These are phyloP conservation scores for Parasarocladium wereldwijsianum DNA, from an alignment of 2,329 filamentous ascomycete genomes.

Conservation along the genomic window DNA sequence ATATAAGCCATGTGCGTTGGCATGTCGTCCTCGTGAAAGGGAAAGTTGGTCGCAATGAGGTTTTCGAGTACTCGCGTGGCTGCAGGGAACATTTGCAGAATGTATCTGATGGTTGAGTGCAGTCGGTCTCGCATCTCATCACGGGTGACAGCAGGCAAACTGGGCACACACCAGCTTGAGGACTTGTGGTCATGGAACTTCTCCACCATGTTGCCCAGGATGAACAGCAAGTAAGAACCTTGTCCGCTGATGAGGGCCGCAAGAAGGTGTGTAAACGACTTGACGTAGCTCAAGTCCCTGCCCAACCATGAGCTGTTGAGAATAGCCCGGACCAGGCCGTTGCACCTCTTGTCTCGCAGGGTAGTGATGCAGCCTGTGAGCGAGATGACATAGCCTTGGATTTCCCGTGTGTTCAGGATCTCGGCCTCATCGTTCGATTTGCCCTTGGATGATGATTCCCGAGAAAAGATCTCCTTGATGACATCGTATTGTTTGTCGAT, in stretches of 20 bases:
- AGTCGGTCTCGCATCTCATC: conserved; percentile 56
- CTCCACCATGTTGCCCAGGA: conserved; percentile 68
- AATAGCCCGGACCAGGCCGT: conserved; percentile 41
- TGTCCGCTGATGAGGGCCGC: conserved; percentile 69
- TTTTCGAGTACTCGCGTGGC: conserved; percentile 55
- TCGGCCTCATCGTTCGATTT: conserved; percentile 31
- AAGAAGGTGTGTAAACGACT: conserved; percentile 53
- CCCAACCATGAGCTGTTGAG: conserved; percentile 51
- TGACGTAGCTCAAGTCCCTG: conserved; percentile 48
- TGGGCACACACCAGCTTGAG: conserved; percentile 30
- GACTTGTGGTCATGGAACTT: conserved; percentile 48
- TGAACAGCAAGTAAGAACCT: conserved; percentile 57
- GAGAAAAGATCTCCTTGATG: conserved; percentile 43
- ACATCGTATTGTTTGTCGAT: conserved; percentile 46
- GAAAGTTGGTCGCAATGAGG: conserved; percentile 55
- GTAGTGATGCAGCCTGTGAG: conserved; percentile 46
- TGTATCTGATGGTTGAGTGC: conserved; percentile 59
- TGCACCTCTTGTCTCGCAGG: conserved; percentile 41
- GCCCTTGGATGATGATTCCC: conserved; percentile 20
- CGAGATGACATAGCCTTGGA: conserved; percentile 47
- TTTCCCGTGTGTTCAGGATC: conserved; percentile 35
- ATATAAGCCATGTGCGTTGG: conserved; percentile 79
- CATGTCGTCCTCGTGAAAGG: conserved; percentile 61
- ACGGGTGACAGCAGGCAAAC: conserved; percentile 44
- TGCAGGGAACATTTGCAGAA: conserved; percentile 71